Evolutionary conservation across 805 yeast genomes (phyloP).

Genomic region (Blastobotrys attinorum): DNA sequence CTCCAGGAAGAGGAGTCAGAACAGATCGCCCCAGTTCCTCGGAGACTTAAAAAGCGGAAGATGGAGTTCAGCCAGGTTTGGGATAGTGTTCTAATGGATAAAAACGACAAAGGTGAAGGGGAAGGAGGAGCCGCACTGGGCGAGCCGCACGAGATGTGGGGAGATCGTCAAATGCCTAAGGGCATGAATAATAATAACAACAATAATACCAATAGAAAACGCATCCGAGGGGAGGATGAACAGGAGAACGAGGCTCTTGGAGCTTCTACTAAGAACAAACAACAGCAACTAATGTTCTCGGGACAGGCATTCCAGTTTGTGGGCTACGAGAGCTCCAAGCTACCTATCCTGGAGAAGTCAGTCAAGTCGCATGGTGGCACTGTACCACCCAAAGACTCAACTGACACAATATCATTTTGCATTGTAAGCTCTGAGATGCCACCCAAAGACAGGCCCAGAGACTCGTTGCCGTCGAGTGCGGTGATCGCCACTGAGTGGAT

Average conservation of each 20-base stretch:
- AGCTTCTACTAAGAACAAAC: background rate
- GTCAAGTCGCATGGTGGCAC: slow-evolving; percentile 42
- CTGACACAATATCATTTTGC: slow-evolving; percentile 1
- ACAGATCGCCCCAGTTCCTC: background rate
- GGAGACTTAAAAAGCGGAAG: slow-evolving; percentile 1
- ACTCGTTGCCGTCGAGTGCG: slow-evolving; percentile 14
- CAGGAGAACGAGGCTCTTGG: too few species aligned
- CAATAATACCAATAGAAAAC: background rate
- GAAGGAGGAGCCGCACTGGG: too few species aligned
- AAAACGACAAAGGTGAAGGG: background rate
- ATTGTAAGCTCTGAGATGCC: slow-evolving; percentile 4
- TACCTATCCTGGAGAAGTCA: slow-evolving; percentile 33
- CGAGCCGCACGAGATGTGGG: too few species aligned
- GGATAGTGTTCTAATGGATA: slow-evolving; percentile 9
- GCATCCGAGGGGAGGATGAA: too few species aligned
- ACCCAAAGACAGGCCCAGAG: background rate
- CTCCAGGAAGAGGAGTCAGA: background rate
- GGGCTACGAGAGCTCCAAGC: slow-evolving; percentile 37
- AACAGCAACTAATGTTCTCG: slow-evolving; percentile 30
- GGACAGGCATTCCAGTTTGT: slow-evolving; percentile 38
- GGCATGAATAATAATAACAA: background rate
- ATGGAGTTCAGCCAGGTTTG: slow-evolving; percentile 7
- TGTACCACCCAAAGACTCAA: slow-evolving; percentile 11
- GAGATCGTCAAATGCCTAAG: background rate
- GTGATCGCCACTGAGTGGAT: slow-evolving; percentile 68